phyloP scores from a whole-genome alignment of 1,284 basidiomycete genomes.

The Vanrija sp. region DNA sequence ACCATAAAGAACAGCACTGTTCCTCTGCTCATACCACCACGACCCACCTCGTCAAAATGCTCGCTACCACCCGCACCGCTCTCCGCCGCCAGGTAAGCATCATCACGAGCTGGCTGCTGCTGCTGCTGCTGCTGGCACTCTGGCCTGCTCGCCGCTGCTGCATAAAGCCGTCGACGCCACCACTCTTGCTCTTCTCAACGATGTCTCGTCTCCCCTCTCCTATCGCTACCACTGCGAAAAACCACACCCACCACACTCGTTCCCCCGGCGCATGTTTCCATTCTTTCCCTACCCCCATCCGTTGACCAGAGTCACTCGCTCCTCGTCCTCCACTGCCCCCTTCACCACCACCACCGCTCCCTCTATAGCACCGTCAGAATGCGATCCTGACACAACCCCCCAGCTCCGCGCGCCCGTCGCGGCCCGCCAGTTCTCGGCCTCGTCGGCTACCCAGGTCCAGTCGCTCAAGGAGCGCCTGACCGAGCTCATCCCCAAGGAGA shows the following conservation, averaged over 20 bases:
- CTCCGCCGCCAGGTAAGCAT: slow-evolving; percentile 34
- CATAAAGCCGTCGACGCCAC: not conserved
- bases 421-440: slow-evolving; percentile 53
- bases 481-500: slow-evolving; percentile 83
- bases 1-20: not conserved
- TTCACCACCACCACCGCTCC: not conserved
- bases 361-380: not conserved
- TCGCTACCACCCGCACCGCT: slow-evolving; percentile 21
- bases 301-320: not conserved
- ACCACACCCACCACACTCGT: not conserved
- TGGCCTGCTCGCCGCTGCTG: too few species aligned
- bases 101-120: too few species aligned
- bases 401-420: slow-evolving; percentile 22
- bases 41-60: slow-evolving; percentile 9
- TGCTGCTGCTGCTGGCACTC: too few species aligned
- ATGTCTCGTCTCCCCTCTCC: not conserved
- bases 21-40: not conserved
- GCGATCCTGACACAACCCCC: not conserved
- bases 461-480: slow-evolving; percentile 85
- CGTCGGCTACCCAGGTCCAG: slow-evolving; percentile 60
- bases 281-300: not conserved
- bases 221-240: not conserved
- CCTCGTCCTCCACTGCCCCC: not conserved
- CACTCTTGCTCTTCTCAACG: not conserved
- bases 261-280: not conserved